phyloP scores from a whole-genome alignment of 495 filamentous ascomycete species.

The Umbilicaria muhlenbergii region DNA sequence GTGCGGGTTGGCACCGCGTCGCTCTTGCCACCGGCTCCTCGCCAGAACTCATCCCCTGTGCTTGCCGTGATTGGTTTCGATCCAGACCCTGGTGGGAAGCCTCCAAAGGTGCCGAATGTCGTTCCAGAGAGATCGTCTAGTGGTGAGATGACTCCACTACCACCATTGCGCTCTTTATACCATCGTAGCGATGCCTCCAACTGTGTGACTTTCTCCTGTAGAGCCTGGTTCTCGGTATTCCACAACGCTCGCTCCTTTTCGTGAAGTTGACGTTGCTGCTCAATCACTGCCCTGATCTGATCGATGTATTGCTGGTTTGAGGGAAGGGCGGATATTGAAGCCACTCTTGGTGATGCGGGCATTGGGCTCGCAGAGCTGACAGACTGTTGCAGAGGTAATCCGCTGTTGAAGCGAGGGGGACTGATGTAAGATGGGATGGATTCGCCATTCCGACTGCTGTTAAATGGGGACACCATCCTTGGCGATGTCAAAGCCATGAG shows the following conservation, averaged over 20 bases:
- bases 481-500: too few species aligned
- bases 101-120: neutral
- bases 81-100: neutral
- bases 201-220: constrained; percentile 7
- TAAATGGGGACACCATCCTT: too few species aligned
- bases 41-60: constrained; percentile 9
- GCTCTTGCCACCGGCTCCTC: constrained; percentile 3
- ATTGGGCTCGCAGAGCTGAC: constrained; percentile 4
- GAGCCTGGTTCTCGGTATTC: constrained; percentile 7
- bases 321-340: neutral
- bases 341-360: neutral
- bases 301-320: constrained; percentile 7
- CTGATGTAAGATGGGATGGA: too few species aligned
- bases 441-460: too few species aligned
- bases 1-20: constrained; percentile 8
- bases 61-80: neutral
- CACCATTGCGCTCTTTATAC: neutral
- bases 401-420: too few species aligned
- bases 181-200: constrained; percentile 6
- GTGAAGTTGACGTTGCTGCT: constrained; percentile 7
- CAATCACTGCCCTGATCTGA: constrained; percentile 9
- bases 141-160: neutral
- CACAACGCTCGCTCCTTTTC: constrained; percentile 11
- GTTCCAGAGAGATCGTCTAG: neutral
- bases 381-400: neutral